A percentile compares a stretch with the other conserved stretches of the same genome.
phyloP scores from a whole-genome alignment of 192 early-diverging fungal species.

The Helicostylum pulchrum region DNA sequence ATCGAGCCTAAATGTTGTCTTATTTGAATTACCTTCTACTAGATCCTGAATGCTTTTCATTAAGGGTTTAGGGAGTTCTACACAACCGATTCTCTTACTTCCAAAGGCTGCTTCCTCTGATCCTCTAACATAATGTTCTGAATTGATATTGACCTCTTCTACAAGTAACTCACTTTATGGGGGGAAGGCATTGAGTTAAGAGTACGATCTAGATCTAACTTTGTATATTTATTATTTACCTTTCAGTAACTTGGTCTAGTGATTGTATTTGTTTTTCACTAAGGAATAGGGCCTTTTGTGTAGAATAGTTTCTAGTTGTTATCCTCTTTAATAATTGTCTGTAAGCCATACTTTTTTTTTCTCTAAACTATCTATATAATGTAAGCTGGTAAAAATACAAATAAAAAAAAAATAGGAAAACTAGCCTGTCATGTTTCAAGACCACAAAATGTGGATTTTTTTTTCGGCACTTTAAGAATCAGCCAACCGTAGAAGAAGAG shows the following conservation, averaged over 20 bases:
- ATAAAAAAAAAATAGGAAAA: background rate
- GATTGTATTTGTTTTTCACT: constrained; percentile 7
- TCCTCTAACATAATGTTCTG: constrained; percentile 12
- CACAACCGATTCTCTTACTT: constrained; percentile 32
- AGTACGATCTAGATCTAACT: background rate
- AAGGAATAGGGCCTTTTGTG: constrained; percentile 2
- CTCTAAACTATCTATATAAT: too few relatives aligned
- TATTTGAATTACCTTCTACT: constrained; percentile 22
- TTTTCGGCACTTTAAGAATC: too few relatives aligned
- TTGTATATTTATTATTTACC: background rate
- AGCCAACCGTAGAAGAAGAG: too few relatives aligned
- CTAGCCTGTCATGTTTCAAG: too few relatives aligned
- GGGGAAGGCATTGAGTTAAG: background rate
- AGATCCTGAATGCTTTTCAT: constrained; percentile 25
- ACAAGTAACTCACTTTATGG: background rate
- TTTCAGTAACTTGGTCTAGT: background rate
- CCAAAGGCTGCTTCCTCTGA: constrained; percentile 53
- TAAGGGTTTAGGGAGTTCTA: constrained; percentile 34
- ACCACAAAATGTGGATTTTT: background rate
- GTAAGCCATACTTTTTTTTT: background rate
- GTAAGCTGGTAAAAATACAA: background rate
- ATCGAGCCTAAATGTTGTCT: background rate
- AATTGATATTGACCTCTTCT: background rate
- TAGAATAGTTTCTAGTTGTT: background rate
- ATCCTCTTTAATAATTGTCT: background rate